A percentile compares a stretch with the other conserved stretches of the same genome.
These are phyloP conservation scores for Darksidea phi DNA, from an alignment of 495 filamentous ascomycete genomes.

Conservation along the genomic window DNA sequence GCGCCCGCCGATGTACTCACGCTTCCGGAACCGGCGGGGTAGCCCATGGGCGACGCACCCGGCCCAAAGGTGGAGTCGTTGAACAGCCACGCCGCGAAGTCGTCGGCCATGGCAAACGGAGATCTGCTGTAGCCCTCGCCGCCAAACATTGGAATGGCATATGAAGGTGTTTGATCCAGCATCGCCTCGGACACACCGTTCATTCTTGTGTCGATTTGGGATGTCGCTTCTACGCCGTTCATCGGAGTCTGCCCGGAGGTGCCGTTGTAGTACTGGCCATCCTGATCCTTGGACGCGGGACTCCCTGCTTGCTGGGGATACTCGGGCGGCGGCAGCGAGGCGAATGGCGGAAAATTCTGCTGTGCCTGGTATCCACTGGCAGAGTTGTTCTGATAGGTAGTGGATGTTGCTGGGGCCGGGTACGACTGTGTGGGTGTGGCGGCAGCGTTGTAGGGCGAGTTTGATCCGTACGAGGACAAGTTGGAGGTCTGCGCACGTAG, in stretches of 20 bases:
- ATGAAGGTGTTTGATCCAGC: conserved; percentile 65
- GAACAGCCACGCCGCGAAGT: conserved; percentile 90
- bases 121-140: conserved; percentile 78
- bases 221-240: conserved; percentile 26
- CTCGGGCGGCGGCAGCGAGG: conserved; percentile 34
- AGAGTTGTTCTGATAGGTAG: conserved; percentile 21
- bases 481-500: conserved; percentile 31
- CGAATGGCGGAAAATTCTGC: conserved; percentile 32
- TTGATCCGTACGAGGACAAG: conserved; percentile 31
- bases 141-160: conserved; percentile 80
- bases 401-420: conserved; percentile 16
- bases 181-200: conserved; percentile 44
- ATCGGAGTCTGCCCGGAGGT: conserved; percentile 30
- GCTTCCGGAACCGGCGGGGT: conserved; percentile 10
- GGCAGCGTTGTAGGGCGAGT: conserved; percentile 33
- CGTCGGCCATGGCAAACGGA: conserved; percentile 84
- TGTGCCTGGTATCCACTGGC: conserved; percentile 29
- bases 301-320: conserved; percentile 10
- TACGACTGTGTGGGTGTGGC: conserved; percentile 31
- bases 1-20: conserved; percentile 9
- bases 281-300: conserved; percentile 23
- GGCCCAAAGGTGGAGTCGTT: conserved; percentile 55
- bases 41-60: conserved; percentile 33
- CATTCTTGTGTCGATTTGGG: conserved; percentile 33
- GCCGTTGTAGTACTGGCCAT: conserved; percentile 29